Conservation (phyloP, 2,329 filamentous ascomycete genomes). For the Rhinocladiella mackenziei region DNA sequence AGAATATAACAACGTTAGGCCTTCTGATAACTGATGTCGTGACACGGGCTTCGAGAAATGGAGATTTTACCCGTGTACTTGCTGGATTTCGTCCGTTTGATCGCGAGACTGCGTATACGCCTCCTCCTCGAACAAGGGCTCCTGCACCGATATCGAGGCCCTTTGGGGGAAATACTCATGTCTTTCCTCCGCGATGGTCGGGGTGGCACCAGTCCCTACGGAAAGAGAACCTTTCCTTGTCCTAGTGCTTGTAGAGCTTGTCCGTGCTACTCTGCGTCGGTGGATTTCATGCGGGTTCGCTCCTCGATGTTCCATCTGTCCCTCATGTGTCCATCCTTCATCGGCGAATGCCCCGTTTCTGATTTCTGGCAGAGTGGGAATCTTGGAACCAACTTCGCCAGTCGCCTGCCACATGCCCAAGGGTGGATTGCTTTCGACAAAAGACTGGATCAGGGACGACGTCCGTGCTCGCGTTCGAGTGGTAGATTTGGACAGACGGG, state of each 20-base stretch:
- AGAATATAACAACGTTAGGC: neutral
- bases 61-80: slow-evolving; percentile 3
- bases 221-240: slow-evolving; percentile 24
- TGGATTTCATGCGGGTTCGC: slow-evolving; percentile 33
- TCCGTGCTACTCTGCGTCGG: slow-evolving; percentile 27
- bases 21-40: neutral
- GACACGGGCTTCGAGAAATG: neutral
- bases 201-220: slow-evolving; percentile 3
- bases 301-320: slow-evolving; percentile 33
- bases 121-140: slow-evolving; percentile 12
- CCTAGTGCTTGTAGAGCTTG: slow-evolving; percentile 29
- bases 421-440: slow-evolving; percentile 34
- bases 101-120: slow-evolving; percentile 1
- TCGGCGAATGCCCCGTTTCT: slow-evolving; percentile 32
- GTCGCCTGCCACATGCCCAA: slow-evolving; percentile 36
- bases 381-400: slow-evolving; percentile 33
- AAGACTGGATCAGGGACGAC: slow-evolving; percentile 24
- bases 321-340: slow-evolving; percentile 34
- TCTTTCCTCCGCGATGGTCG: slow-evolving; percentile 22
- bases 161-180: slow-evolving; percentile 24
- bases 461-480: slow-evolving; percentile 23
- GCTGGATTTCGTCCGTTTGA: slow-evolving; percentile 12
- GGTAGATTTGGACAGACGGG: slow-evolving; percentile 13
- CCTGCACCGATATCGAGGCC: slow-evolving; percentile 10
- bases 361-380: slow-evolving; percentile 34